These are phyloP conservation scores for Dacryopinax primogenitus DNA, from an alignment of 768 basidiomycete genomes.

Conservation along the genomic window DNA sequence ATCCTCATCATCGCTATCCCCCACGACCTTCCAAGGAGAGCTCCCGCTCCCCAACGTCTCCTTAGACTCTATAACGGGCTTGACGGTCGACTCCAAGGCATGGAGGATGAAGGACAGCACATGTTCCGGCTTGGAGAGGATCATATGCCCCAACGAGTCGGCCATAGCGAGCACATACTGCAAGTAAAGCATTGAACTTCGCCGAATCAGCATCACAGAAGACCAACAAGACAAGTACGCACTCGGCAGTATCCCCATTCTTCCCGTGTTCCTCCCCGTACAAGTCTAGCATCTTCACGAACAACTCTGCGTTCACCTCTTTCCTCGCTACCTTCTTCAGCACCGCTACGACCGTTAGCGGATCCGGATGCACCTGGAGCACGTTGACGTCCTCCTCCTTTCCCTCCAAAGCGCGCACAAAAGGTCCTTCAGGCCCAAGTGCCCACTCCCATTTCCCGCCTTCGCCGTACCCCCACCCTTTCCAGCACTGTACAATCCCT, in stretches of 20 bases:
- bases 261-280: slow-evolving; percentile 42
- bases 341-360: slow-evolving; percentile 51
- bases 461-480: slow-evolving; percentile 28
- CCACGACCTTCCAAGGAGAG: slow-evolving; percentile 29
- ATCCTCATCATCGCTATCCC: slow-evolving; percentile 41
- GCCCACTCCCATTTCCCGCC: slow-evolving; percentile 47
- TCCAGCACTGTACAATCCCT: slow-evolving; percentile 36
- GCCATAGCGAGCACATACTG: slow-evolving; percentile 79
- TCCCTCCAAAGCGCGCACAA: slow-evolving; percentile 28
- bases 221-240: slow-evolving; percentile 11
- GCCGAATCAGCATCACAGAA: not conserved
- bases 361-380: slow-evolving; percentile 63
- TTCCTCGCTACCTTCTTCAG: slow-evolving; percentile 51
- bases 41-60: slow-evolving; percentile 27
- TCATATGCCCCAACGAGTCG: slow-evolving; percentile 45
- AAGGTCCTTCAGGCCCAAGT: slow-evolving; percentile 31
- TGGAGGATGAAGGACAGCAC: slow-evolving; percentile 74
- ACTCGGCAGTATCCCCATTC: slow-evolving; percentile 40
- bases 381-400: slow-evolving; percentile 40
- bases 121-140: slow-evolving; percentile 53
- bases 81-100: slow-evolving; percentile 41
- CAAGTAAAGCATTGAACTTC: slow-evolving; percentile 51
- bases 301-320: slow-evolving; percentile 60
- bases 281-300: slow-evolving; percentile 57
- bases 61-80: slow-evolving; percentile 14